A percentile compares a stretch with the other conserved stretches of the same genome.
These are phyloP conservation scores for Corymbia maculata DNA, from an alignment of 345 rosid genomes.

Conservation along the genomic window DNA sequence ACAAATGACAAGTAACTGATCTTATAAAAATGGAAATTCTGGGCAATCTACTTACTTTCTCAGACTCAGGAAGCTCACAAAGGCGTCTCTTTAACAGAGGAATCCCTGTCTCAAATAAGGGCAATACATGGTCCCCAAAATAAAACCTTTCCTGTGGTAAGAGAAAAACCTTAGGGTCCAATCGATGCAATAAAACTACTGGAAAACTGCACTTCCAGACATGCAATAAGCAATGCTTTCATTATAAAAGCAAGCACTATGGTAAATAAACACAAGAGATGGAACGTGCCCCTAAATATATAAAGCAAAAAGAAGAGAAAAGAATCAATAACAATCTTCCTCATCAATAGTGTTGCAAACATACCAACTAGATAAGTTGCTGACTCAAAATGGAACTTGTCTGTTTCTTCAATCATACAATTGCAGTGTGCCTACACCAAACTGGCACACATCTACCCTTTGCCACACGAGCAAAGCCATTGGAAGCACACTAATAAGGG, in stretches of 20 bases:
- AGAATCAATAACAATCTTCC: neutral
- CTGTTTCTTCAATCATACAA: neutral
- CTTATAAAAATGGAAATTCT: neutral
- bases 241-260: neutral
- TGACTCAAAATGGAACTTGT: neutral
- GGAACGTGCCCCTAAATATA: neutral
- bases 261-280: neutral
- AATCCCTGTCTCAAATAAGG: slow-evolving; percentile 93
- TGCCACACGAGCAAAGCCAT: neutral
- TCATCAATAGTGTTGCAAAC: neutral
- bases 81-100: slow-evolving; percentile 85
- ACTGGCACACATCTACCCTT: neutral
- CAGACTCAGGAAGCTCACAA: slow-evolving; percentile 59
- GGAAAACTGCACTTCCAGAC: neutral
- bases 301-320: neutral
- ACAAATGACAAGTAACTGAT: neutral
- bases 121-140: slow-evolving; percentile 93
- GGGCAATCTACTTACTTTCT: slow-evolving; percentile 39
- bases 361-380: neutral
- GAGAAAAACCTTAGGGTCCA: neutral
- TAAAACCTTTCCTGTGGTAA: slow-evolving; percentile 84
- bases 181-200: neutral
- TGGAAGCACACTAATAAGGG: neutral
- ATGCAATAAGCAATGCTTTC: neutral
- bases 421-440: neutral